Percentiles rank a stretch among this genome's conserved stretches.
Conservation (phyloP, 73 alveolate species). For the Uronychia setigera region DNA sequence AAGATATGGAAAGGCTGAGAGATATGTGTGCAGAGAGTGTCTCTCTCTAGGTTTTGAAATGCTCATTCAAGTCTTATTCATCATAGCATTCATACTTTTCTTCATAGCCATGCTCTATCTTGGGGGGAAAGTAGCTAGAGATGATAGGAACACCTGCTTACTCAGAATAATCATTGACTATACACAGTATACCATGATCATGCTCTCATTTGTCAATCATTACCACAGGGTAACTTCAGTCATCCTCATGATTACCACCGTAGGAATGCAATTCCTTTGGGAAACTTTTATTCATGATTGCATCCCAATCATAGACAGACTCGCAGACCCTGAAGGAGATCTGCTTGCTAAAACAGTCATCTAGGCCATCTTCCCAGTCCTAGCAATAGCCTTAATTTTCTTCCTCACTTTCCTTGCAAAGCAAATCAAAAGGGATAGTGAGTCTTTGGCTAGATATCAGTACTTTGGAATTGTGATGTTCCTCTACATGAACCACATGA, state of each 20-base stretch:
- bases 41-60: background rate
- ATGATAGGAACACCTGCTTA: background rate
- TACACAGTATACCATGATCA: background rate
- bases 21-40: background rate
- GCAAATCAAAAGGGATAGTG: background rate
- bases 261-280: background rate
- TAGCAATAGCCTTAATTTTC: background rate
- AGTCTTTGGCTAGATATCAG: background rate
- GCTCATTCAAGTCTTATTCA: background rate
- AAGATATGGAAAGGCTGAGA: background rate
- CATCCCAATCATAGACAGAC: background rate
- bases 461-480: background rate
- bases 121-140: background rate
- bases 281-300: background rate
- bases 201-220: background rate
- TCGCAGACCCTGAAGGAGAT: background rate
- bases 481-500: background rate
- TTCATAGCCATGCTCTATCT: background rate
- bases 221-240: background rate
- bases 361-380: background rate
- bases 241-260: background rate
- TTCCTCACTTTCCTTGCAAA: background rate
- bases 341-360: background rate
- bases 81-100: background rate
- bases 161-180: background rate